phyloP scores from a whole-genome alignment of 352 stramenopile species.

The Pythium periplocum region DNA sequence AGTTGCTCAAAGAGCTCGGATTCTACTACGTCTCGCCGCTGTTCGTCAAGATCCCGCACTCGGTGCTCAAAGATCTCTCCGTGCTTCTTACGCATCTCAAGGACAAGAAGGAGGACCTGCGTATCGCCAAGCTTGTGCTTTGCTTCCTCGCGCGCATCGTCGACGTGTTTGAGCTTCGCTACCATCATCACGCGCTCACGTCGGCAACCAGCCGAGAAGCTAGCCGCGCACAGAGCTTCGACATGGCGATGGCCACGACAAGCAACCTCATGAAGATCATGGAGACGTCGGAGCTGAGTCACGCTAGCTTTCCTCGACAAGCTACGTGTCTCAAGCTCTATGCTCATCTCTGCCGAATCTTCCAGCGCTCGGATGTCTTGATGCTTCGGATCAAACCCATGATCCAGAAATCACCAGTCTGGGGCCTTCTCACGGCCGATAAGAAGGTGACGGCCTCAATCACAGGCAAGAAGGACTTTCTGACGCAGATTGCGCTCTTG shows the following conservation, averaged over 20 bases:
- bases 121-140: slow-evolving; percentile 52
- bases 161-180: slow-evolving; percentile 54
- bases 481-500: slow-evolving; percentile 43
- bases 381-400: slow-evolving; percentile 29
- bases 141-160: slow-evolving; percentile 55
- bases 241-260: slow-evolving; percentile 36
- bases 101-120: slow-evolving; percentile 80
- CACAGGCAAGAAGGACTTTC: slow-evolving; percentile 46
- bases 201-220: not conserved
- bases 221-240: slow-evolving; percentile 38
- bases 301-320: slow-evolving; percentile 43
- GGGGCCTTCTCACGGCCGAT: slow-evolving; percentile 30
- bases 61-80: slow-evolving; percentile 60
- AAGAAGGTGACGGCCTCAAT: slow-evolving; percentile 42
- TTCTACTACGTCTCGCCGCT: slow-evolving; percentile 68
- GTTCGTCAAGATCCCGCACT: slow-evolving; percentile 42
- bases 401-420: slow-evolving; percentile 49
- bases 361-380: slow-evolving; percentile 41
- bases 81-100: slow-evolving; percentile 62
- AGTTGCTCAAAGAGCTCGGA: slow-evolving; percentile 61
- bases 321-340: slow-evolving; percentile 54
- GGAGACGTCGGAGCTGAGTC: slow-evolving; percentile 43
- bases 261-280: slow-evolving; percentile 38
- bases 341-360: slow-evolving; percentile 44
- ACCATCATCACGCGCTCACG: slow-evolving; percentile 17